phyloP scores from a whole-genome alignment of 768 basidiomycete genomes.

The Lactarius akahatsu region DNA sequence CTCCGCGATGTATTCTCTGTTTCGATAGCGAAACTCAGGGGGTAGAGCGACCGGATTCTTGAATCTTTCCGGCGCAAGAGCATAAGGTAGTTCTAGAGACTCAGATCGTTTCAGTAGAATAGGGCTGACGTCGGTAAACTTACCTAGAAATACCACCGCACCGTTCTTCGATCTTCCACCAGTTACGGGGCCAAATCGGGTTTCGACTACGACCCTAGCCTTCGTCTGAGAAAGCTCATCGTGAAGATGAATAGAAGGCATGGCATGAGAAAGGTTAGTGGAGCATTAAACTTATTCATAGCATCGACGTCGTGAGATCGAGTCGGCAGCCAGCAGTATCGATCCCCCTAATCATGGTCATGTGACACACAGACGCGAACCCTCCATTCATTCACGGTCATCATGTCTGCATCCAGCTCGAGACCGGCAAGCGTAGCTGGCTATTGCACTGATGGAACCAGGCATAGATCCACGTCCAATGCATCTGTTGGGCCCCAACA shows the following conservation, averaged over 20 bases:
- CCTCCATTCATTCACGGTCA: neutral
- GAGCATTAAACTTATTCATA: neutral
- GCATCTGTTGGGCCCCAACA: conserved; percentile 37
- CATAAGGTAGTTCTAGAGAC: conserved; percentile 67
- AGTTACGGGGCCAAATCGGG: conserved; percentile 53
- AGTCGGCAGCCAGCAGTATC: neutral
- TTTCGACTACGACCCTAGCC: conserved; percentile 49
- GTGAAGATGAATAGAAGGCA: conserved; percentile 46
- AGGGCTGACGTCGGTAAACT: conserved; percentile 20
- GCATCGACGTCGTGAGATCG: neutral
- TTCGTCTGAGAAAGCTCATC: conserved; percentile 50
- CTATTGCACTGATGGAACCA: conserved; percentile 12
- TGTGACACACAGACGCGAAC: neutral
- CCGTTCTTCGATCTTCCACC: conserved; percentile 64
- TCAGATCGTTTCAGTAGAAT: neutral
- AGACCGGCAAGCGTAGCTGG: conserved; percentile 32
- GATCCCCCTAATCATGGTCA: neutral
- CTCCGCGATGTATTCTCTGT: conserved; percentile 61
- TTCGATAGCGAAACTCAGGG: conserved; percentile 51
- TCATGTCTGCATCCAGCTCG: conserved; percentile 32
- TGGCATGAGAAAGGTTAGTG: neutral
- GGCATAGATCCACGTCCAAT: conserved; percentile 22
- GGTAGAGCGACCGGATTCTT: conserved; percentile 61
- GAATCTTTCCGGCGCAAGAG: conserved; percentile 62
- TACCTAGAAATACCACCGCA: conserved; percentile 64